phyloP scores from a whole-genome alignment of 2,329 filamentous ascomycete species.

The Colletotrichum liaoningense region DNA sequence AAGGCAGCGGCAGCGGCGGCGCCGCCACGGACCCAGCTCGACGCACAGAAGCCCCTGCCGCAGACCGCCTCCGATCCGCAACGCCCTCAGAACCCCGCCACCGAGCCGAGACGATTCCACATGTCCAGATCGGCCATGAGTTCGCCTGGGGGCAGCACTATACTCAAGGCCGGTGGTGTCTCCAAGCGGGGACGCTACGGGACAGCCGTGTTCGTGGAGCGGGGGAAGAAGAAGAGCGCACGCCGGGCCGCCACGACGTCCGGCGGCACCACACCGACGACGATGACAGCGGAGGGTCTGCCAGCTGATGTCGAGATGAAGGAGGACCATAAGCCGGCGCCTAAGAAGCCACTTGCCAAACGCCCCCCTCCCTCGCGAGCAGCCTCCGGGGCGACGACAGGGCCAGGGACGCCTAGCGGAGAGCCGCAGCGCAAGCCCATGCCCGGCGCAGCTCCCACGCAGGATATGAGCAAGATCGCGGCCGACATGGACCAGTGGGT shows the following conservation, averaged over 20 bases:
- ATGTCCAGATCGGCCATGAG: conserved; percentile 61
- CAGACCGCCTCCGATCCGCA: conserved; percentile 4
- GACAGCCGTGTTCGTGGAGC: conserved; percentile 68
- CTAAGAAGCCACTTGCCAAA: conserved; percentile 32
- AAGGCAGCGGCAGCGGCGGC: background rate
- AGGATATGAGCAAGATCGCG: conserved; percentile 62
- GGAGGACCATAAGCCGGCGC: background rate
- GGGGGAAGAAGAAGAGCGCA: conserved; percentile 52
- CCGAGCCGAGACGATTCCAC: conserved; percentile 65
- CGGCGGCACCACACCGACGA: conserved; percentile 43
- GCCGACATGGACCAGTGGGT: conserved; percentile 70
- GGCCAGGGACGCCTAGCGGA: background rate
- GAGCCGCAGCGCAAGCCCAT: conserved; percentile 31
- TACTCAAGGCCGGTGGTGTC: conserved; percentile 41
- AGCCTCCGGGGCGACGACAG: background rate
- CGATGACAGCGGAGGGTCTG: background rate
- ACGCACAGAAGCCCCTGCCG: background rate
- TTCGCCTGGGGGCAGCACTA: conserved; percentile 41
- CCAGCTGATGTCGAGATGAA: conserved; percentile 4
- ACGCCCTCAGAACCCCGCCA: conserved; percentile 32
- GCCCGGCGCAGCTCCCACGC: conserved; percentile 47
- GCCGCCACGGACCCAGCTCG: background rate
- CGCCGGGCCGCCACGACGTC: conserved; percentile 22
- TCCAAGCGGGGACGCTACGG: conserved; percentile 55
- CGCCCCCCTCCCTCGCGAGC: conserved; percentile 4